Evolutionary conservation across 2,329 filamentous ascomycete species (phyloP).

Genomic region (Monilinia fructigena): DNA sequence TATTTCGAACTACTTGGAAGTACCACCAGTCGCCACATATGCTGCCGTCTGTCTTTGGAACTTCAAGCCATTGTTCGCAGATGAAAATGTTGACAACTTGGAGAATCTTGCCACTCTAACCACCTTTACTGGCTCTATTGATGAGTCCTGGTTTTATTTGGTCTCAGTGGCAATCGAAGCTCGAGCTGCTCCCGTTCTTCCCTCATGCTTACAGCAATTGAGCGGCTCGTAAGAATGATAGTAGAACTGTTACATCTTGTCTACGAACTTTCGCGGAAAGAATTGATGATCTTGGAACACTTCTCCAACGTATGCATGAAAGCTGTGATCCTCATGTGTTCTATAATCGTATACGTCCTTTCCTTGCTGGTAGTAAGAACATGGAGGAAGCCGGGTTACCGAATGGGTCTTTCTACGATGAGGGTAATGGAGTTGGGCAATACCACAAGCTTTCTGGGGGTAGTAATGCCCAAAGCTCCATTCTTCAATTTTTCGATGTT

Average conservation of each 20-base stretch:
- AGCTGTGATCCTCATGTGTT: conserved; percentile 93
- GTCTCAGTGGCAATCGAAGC: conserved; percentile 95
- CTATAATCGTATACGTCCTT: conserved; percentile 94
- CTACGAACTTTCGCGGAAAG: conserved; percentile 83
- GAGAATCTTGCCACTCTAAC: conserved; percentile 85
- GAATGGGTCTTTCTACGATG: conserved; percentile 79
- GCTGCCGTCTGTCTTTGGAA: conserved; percentile 94
- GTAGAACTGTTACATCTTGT: conserved; percentile 68
- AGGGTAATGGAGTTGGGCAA: conserved; percentile 62
- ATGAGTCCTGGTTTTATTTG: conserved; percentile 99
- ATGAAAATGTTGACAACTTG: conserved; percentile 77
- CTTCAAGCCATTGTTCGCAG: conserved; percentile 84
- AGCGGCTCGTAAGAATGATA: conserved; percentile 73
- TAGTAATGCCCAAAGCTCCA: conserved; percentile 93
- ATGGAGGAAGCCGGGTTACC: conserved; percentile 94
- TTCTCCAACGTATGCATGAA: conserved; percentile 90
- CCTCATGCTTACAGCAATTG: conserved; percentile 84
- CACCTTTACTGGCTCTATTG: conserved; percentile 90
- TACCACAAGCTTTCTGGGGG: conserved; percentile 89
- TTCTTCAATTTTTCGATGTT: conserved; percentile 97
- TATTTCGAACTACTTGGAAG: conserved; percentile 74
- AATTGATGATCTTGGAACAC: conserved; percentile 75
- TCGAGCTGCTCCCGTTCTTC: conserved; percentile 80
- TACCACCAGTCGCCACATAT: conserved; percentile 92
- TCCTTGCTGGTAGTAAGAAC: conserved; percentile 94